Evolutionary conservation across 306 rosid species (phyloP).

Genomic region (Chamaecrista fasciculata): DNA sequence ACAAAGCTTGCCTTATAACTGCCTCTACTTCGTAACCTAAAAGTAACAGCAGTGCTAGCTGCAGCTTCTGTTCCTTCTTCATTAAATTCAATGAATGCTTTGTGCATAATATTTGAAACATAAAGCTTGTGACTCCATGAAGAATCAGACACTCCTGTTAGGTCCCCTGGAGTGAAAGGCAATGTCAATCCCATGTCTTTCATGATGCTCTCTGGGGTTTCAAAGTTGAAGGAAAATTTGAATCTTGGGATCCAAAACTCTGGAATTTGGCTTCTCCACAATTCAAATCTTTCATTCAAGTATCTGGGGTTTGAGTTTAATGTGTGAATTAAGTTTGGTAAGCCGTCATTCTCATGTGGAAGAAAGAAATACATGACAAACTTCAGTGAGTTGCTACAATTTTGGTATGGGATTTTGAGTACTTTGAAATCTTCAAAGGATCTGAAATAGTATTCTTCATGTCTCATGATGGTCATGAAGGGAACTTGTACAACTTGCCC

Average conservation of each 20-base stretch:
- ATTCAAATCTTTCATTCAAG: neutral
- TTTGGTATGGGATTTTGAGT: slow-evolving; percentile 5
- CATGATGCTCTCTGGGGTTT: neutral
- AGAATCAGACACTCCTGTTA: slow-evolving; percentile 23
- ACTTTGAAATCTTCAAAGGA: slow-evolving; percentile 19
- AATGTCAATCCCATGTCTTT: slow-evolving; percentile 6
- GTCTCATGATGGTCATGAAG: slow-evolving; percentile 12
- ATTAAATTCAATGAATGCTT: slow-evolving; percentile 22
- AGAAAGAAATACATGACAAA: slow-evolving; percentile 34
- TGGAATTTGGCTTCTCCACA: rapidly evolving
- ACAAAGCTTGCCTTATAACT: neutral
- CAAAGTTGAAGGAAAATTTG: slow-evolving; percentile 12
- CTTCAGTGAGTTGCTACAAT: neutral
- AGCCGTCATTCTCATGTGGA: slow-evolving; percentile 30
- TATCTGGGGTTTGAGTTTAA: neutral
- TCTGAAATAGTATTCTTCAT: neutral
- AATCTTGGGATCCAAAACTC: slow-evolving; percentile 34
- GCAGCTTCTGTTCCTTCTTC: slow-evolving; percentile 28
- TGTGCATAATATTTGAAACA: neutral
- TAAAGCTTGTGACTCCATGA: neutral
- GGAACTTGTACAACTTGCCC: slow-evolving; percentile 16
- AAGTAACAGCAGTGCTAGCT: neutral
- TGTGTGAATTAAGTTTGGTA: slow-evolving; percentile 10
- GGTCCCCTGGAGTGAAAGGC: slow-evolving; percentile 3
- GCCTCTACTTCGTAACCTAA: rapidly evolving